phyloP scores from a whole-genome alignment of 345 rosid genomes.

The rapeseed (Brassica napus) region DNA sequence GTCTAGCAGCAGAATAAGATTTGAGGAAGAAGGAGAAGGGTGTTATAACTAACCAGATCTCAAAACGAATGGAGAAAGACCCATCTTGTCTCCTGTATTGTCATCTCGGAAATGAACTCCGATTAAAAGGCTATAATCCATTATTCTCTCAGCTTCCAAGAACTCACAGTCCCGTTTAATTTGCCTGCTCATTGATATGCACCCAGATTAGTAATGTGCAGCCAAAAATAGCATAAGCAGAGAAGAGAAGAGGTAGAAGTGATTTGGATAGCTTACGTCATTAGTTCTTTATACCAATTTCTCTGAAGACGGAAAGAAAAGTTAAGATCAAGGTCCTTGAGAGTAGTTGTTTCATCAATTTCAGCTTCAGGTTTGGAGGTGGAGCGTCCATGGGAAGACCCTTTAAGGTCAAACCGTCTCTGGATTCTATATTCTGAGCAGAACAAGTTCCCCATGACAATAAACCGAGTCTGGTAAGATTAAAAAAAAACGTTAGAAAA shows the following conservation, averaged over 20 bases:
- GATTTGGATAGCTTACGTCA: slow-evolving; percentile 50
- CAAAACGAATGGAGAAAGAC: slow-evolving; percentile 82
- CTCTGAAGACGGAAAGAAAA: slow-evolving; percentile 79
- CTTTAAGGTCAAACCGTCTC: slow-evolving; percentile 93
- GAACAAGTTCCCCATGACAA: slow-evolving; percentile 97
- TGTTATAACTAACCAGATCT: slow-evolving; percentile 62
- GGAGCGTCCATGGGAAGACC: slow-evolving; percentile 93
- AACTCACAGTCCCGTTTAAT: slow-evolving; percentile 85
- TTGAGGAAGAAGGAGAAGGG: not conserved
- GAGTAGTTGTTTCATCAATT: slow-evolving; percentile 95
- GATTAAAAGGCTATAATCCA: slow-evolving; percentile 95
- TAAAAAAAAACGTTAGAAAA: slow-evolving; percentile 22
- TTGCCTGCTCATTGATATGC: slow-evolving; percentile 55
- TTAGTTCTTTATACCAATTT: slow-evolving; percentile 85
- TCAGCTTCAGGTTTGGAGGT: slow-evolving; percentile 83
- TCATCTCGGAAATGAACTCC: slow-evolving; percentile 98
- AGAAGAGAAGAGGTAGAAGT: not conserved
- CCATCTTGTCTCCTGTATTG: slow-evolving; percentile 81
- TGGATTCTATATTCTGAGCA: slow-evolving; percentile 94
- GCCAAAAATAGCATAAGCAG: not conserved
- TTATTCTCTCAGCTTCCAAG: slow-evolving; percentile 87
- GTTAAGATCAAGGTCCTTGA: slow-evolving; percentile 94
- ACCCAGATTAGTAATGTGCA: not conserved
- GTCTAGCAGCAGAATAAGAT: not conserved
- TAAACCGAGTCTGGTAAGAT: slow-evolving; percentile 74